These are phyloP conservation scores for Stylonectria norvegica DNA, from an alignment of 2,329 filamentous ascomycete genomes.

Conservation along the genomic window DNA sequence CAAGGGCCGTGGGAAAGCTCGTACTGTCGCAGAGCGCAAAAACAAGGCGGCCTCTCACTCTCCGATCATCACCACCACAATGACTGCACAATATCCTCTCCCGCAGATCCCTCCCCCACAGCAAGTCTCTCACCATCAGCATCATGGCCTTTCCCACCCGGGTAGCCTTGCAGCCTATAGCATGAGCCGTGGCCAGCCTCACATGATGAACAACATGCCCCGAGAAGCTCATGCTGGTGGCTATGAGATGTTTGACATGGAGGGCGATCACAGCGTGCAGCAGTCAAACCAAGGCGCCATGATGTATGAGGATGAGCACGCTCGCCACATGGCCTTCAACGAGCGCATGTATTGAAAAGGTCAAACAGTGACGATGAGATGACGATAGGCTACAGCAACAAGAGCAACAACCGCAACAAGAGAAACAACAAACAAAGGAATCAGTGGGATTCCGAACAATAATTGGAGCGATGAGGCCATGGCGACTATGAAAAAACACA, in stretches of 20 bases:
- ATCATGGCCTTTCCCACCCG: slow-evolving; percentile 29
- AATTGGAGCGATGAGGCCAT: too few species aligned
- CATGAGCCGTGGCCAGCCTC: slow-evolving; percentile 27
- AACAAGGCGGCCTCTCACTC: slow-evolving; percentile 26
- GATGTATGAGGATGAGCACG: slow-evolving; percentile 45
- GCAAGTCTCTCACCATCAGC: slow-evolving; percentile 18
- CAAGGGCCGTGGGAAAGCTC: slow-evolving; percentile 87
- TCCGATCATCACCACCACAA: slow-evolving; percentile 14
- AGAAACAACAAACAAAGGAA: slow-evolving; percentile 7
- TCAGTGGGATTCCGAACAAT: too few species aligned
- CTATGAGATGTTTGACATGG: slow-evolving; percentile 47
- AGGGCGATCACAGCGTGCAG: slow-evolving; percentile 34
- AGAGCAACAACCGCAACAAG: too few species aligned
- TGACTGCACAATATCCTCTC: slow-evolving; percentile 23
- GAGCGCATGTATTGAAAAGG: slow-evolving; percentile 42
- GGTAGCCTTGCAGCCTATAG: slow-evolving; percentile 32
- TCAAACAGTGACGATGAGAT: slow-evolving; percentile 6
- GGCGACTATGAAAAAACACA: slow-evolving; percentile 21
- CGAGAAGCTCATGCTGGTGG: slow-evolving; percentile 30
- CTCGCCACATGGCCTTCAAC: slow-evolving; percentile 39
- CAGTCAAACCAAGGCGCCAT: slow-evolving; percentile 26
- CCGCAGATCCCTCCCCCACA: slow-evolving; percentile 25
- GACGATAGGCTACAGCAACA: slow-evolving; percentile 7
- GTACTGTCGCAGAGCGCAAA: slow-evolving; percentile 52
- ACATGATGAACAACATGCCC: slow-evolving; percentile 25